Conservation (phyloP, 805 yeast genomes). For the Teunomyces stri region DNA sequence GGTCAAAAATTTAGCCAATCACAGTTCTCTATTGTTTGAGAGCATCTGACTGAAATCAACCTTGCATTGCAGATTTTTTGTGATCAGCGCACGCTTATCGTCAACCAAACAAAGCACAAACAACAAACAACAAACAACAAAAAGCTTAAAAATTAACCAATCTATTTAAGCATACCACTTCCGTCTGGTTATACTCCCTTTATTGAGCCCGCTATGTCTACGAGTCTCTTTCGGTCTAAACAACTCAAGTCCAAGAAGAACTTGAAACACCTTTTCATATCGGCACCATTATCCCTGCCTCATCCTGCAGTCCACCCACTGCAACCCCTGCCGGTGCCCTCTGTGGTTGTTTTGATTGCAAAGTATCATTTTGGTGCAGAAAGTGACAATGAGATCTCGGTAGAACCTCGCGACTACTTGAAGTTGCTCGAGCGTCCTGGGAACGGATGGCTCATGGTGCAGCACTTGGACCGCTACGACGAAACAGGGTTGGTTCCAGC, state of each 20-base stretch:
- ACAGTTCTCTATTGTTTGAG: not conserved
- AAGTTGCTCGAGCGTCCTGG: constrained; percentile 34
- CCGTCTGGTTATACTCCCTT: not conserved
- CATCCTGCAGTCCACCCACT: constrained; percentile 5
- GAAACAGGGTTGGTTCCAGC: constrained; percentile 37
- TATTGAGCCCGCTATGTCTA: constrained; percentile 15
- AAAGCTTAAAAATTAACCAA: not conserved
- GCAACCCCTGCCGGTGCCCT: constrained; percentile 8
- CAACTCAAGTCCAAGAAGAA: constrained; percentile 19
- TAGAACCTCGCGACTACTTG: constrained; percentile 26
- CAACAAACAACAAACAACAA: not conserved
- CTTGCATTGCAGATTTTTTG: constrained; percentile 1
- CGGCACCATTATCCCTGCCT: constrained; percentile 19
- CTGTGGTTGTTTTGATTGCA: constrained; percentile 26
- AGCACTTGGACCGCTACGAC: constrained; percentile 20
- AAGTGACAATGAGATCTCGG: constrained; percentile 24
- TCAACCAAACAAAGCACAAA: not conserved
- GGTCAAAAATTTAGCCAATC: not conserved
- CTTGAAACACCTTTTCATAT: constrained; percentile 25
- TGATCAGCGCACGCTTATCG: constrained; percentile 1
- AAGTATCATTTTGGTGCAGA: constrained; percentile 33
- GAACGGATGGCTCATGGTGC: constrained; percentile 41
- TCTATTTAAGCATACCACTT: not conserved
- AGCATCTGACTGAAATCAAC: not conserved
- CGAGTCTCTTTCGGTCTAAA: constrained; percentile 23